These are phyloP conservation scores for Aspergillus piperis DNA, from an alignment of 2,329 filamentous ascomycete species.

Conservation along the genomic window DNA sequence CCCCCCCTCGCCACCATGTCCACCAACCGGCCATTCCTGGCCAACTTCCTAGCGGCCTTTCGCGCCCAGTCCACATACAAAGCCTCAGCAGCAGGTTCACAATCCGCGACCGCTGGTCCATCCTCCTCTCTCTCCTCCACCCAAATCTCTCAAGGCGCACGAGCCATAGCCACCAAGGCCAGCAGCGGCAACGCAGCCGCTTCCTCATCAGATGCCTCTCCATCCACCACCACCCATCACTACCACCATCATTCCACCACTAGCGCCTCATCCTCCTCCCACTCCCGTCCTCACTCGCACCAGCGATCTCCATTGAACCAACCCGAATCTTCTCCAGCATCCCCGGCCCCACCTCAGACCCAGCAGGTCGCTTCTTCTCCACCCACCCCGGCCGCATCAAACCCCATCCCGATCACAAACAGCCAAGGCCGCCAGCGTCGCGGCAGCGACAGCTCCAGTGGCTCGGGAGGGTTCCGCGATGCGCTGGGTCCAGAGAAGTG, in stretches of 20 bases:
- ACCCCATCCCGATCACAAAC: slow-evolving; percentile 41
- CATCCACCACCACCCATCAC: slow-evolving; percentile 21
- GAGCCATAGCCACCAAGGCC: slow-evolving; percentile 52
- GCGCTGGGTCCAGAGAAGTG: slow-evolving; percentile 52
- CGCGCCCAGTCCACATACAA: slow-evolving; percentile 65
- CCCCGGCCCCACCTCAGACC: slow-evolving; percentile 41
- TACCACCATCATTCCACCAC: slow-evolving; percentile 19
- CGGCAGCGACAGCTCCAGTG: slow-evolving; percentile 51
- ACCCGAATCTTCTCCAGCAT: slow-evolving; percentile 39
- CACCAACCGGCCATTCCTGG: slow-evolving; percentile 66
- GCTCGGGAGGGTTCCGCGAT: slow-evolving; percentile 51
- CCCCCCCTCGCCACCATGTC: slow-evolving; percentile 53
- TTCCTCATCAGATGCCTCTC: slow-evolving; percentile 26
- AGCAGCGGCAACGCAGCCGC: slow-evolving; percentile 14
- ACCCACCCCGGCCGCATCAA: slow-evolving; percentile 32
- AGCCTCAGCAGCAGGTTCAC: slow-evolving; percentile 45
- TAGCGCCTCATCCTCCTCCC: slow-evolving; percentile 10
- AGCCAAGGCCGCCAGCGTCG: slow-evolving; percentile 44
- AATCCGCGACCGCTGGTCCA: slow-evolving; percentile 34
- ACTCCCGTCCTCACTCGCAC: slow-evolving; percentile 24
- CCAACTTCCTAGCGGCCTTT: slow-evolving; percentile 68
- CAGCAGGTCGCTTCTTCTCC: slow-evolving; percentile 25
- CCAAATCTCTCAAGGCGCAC: slow-evolving; percentile 44
- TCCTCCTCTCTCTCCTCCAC: slow-evolving; percentile 42
- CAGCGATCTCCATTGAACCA: slow-evolving; percentile 32